Evolutionary conservation across 257 asterid species (phyloP).

Genomic region (Petrea volubilis): DNA sequence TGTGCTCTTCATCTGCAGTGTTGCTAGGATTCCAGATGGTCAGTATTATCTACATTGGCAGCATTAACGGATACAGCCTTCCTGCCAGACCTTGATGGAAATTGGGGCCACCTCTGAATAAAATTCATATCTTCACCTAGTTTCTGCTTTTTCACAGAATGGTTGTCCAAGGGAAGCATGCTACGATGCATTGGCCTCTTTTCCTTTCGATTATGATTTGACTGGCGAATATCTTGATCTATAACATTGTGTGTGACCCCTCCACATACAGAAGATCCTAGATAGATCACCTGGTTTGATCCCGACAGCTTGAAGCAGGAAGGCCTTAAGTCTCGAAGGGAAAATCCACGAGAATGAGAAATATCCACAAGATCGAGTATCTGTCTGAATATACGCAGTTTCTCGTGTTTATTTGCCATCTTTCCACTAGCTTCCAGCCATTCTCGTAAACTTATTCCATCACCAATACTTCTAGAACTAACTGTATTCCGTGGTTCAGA

Average conservation of each 20-base stretch:
- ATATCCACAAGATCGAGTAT: slow-evolving; percentile 74
- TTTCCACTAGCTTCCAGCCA: slow-evolving; percentile 64
- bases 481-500: slow-evolving; percentile 34
- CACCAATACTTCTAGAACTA: slow-evolving; percentile 32
- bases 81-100: slow-evolving; percentile 47
- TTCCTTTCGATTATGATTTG: slow-evolving; percentile 35
- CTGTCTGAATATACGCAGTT: slow-evolving; percentile 71
- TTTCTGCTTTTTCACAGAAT: slow-evolving; percentile 55
- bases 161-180: slow-evolving; percentile 35
- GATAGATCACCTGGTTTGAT: slow-evolving; percentile 50
- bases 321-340: slow-evolving; percentile 68
- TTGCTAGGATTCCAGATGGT: slow-evolving; percentile 34
- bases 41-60: slow-evolving; percentile 21
- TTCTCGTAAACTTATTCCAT: slow-evolving; percentile 69
- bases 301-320: slow-evolving; percentile 71
- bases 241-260: slow-evolving; percentile 33
- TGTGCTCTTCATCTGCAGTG: slow-evolving; percentile 32
- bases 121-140: slow-evolving; percentile 39
- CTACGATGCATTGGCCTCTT: slow-evolving; percentile 49
- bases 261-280: slow-evolving; percentile 52
- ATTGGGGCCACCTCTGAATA: slow-evolving; percentile 63
- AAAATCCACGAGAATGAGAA: slow-evolving; percentile 69
- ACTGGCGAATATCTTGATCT: slow-evolving; percentile 36
- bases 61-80: slow-evolving; percentile 36
- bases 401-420: slow-evolving; percentile 57